Evolutionary conservation across 2,329 filamentous ascomycete species (phyloP).

Genomic region (Xylariaceae sp.): DNA sequence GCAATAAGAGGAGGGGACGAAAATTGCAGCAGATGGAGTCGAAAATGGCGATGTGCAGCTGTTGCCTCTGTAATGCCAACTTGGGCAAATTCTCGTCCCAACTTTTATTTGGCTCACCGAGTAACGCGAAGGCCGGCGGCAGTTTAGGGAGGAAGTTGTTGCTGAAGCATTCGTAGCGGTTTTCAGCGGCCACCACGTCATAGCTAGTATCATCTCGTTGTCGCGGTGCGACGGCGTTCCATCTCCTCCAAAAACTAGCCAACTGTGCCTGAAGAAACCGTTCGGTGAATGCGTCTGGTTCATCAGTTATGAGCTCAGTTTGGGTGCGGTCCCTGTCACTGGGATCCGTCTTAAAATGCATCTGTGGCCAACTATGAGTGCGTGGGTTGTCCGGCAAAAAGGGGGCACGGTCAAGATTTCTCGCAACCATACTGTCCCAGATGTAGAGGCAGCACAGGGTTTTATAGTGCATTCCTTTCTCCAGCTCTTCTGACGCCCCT

Average conservation of each 20-base stretch:
- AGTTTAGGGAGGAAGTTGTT: constrained; percentile 11
- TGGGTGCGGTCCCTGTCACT: not conserved
- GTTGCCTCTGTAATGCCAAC: constrained; percentile 15
- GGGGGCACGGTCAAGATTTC: not conserved
- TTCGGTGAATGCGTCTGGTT: constrained; percentile 12
- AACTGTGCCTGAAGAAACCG: constrained; percentile 15
- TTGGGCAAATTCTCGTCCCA: constrained; percentile 15
- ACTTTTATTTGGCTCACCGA: constrained; percentile 2
- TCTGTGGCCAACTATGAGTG: not conserved
- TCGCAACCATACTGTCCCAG: constrained; percentile 2
- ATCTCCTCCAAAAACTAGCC: constrained; percentile 11
- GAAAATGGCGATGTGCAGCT: constrained; percentile 16
- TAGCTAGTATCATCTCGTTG: not conserved
- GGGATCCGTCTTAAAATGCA: constrained; percentile 1
- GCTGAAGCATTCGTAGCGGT: constrained; percentile 18
- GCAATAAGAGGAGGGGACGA: constrained; percentile 9
- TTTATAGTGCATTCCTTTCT: constrained; percentile 15
- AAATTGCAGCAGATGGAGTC: constrained; percentile 21
- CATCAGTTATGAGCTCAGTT: not conserved
- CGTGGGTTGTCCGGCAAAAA: not conserved
- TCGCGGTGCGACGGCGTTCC: not conserved
- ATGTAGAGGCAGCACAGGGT: constrained; percentile 18
- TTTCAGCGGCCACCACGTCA: constrained; percentile 8
- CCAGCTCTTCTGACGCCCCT: not conserved
- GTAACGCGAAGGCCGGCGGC: constrained; percentile 12